Evolutionary conservation across 176 grass and related monocot genomes (phyloP), one percentile per base, ranked within the genome.

Genomic region (Zizania latifolia): DNA sequence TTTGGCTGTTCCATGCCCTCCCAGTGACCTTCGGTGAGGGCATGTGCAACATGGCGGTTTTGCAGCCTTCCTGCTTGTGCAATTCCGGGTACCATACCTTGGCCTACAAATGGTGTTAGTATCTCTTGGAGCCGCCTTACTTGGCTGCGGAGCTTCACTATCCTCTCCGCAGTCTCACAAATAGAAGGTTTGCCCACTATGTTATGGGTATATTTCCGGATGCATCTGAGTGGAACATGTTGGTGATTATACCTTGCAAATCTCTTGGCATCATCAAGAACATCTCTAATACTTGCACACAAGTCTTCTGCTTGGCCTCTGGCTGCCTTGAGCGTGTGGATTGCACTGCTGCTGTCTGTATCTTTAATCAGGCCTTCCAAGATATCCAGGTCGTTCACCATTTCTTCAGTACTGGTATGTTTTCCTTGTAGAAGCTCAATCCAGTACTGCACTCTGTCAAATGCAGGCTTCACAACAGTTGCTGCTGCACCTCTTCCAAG

Each of bases 391-490:
- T 45, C 48, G 1, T 51, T 26, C 40, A n/a, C 44, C 44, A 51
- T 72, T 53, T 72, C 68, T 48, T 72, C 68, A 30, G 26, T 72
- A 32, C 68, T 30, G 4, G 68, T 72, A 33, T 72, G 68, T 26
- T 72, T 53, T 72, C 68, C 68, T 72, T 53, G 40, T 23, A 72
- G 68, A 21, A 72, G 48, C 48, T 72, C 68, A 72, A 72, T 33
- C 68, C 68, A 72, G 48, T 72, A 72, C 30, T 62, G 59, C 59
- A 62, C 30, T 62, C 34, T 62, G 59, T 62, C 59, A 62, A 62
- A 62, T 62, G 59, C 59, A 62, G 59, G 59, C 17, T 10, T 62
- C 59, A 62, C 59, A 62, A 62, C 16, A 33, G 59, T 62, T 35
- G 17, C 30, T 62, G 59, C 59, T 62, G 59, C 59, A 35, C 59